phyloP scores from a whole-genome alignment of 2,329 filamentous ascomycete genomes.

The Colletotrichum salicis region DNA sequence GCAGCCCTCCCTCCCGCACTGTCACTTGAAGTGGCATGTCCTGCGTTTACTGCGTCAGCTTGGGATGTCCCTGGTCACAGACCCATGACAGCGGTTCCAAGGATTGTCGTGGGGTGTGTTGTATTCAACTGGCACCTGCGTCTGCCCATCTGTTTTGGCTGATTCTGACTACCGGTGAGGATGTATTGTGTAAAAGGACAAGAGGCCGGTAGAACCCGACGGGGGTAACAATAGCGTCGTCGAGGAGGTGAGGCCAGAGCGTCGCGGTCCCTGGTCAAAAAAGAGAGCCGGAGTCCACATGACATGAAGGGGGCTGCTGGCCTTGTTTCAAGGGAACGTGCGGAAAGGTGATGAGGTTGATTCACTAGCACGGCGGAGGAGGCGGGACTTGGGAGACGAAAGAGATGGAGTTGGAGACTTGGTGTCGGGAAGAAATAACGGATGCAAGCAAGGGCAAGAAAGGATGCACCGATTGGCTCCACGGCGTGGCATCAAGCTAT shows the following conservation, averaged over 20 bases:
- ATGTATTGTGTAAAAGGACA: background rate
- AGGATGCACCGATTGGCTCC: slow-evolving; percentile 21
- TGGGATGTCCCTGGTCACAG: slow-evolving; percentile 21
- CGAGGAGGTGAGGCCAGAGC: slow-evolving; percentile 1
- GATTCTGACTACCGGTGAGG: background rate
- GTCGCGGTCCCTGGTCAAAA: background rate
- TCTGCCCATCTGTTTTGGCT: background rate
- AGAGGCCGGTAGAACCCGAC: background rate
- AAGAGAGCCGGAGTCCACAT: background rate
- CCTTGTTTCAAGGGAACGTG: slow-evolving; percentile 31
- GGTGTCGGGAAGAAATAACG: background rate
- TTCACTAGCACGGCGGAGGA: background rate
- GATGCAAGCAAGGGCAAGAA: background rate
- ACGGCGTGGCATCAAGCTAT: slow-evolving; percentile 7
- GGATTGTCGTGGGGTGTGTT: slow-evolving; percentile 4
- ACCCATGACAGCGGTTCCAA: slow-evolving; percentile 28
- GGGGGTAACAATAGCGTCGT: background rate
- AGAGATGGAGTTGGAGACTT: background rate
- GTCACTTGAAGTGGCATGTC: slow-evolving; percentile 14
- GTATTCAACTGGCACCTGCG: background rate
- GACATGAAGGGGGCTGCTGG: slow-evolving; percentile 10
- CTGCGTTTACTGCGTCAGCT: slow-evolving; percentile 15
- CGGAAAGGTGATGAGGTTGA: slow-evolving; percentile 3
- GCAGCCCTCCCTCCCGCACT: slow-evolving; percentile 1
- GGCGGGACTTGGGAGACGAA: background rate